phyloP scores from a whole-genome alignment of 345 rosid species.

The Eucalyptus sp. region DNA sequence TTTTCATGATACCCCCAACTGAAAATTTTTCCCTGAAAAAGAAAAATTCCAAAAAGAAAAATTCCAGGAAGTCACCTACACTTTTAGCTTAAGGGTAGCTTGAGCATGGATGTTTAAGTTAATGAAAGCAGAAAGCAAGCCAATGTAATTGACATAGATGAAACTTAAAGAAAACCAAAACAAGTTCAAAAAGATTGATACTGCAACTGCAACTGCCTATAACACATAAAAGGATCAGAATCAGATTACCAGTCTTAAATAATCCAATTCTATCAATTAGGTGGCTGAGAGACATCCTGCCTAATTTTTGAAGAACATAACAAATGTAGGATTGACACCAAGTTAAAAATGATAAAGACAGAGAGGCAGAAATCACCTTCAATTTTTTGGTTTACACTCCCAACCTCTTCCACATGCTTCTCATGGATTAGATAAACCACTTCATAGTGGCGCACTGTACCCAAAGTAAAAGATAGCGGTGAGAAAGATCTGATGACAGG shows the following conservation, averaged over 20 bases:
- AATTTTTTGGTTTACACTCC: constrained; percentile 60
- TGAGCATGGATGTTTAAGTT: not conserved
- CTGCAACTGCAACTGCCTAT: not conserved
- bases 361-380: constrained; percentile 39
- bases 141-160: not conserved
- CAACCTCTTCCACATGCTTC: constrained; percentile 72
- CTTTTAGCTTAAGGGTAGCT: not conserved
- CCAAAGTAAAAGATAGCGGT: not conserved
- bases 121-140: not conserved
- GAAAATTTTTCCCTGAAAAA: not conserved
- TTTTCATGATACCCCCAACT: not conserved
- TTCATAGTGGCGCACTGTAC: constrained; percentile 86
- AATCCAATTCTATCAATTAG: not conserved
- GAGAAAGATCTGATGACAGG: not conserved
- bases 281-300: not conserved
- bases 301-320: not conserved
- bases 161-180: not conserved
- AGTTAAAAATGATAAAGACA: not conserved
- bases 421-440: constrained; percentile 92
- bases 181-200: not conserved
- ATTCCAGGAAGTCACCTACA: not conserved
- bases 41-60: not conserved
- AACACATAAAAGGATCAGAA: not conserved
- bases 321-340: not conserved
- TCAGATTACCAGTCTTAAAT: not conserved